Base-by-base conservation (phyloP, 2,329 filamentous ascomycete genomes). In the Verticillium nonalfalfae region DNA sequence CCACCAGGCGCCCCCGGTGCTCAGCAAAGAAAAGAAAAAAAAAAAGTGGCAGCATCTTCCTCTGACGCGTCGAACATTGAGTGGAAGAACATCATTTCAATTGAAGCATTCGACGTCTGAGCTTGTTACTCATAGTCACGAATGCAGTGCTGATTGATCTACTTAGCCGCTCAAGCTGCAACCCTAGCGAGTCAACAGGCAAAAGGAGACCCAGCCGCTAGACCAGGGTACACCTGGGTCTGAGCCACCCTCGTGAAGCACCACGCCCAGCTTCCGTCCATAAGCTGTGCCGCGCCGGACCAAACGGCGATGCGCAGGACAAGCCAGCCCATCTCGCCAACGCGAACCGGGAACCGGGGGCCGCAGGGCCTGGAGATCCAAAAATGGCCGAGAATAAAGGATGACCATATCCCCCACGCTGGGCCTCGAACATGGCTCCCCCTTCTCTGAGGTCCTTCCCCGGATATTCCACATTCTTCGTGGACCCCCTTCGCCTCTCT, bases 271-370 rank as follows among this genome's bases (percentile, higher is more conserved):
- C 45, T 18, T 50, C 45, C 45, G 21, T 50, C 45, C 45, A 50
- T 21, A 36, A 58, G 14, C 56, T 58, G 56, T 40, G 56, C 56
- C 56, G 56, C 56, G 56, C 56, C 36, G 56, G 38, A 11, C 56
- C 31, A 38, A 26, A 18, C 15, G 26, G 18, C 36, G 54, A 34
- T 31, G 26, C 14, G 31, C 31, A 34, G 21, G 26, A 11, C 31
- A n/a, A 31, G 4, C n/a, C 45, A 50, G 45, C 45, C 45, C 45
- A 26, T 38, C 38, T 58, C 34, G 33, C 35, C 26, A 38, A 39
- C 36, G 34, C 36, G 18, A 14, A 18, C 14, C 3, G 31, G 55
- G 55, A 33, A 21, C 18, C 14, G 45, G 45, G 40, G 45, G 45
- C 45, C 45, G 45, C 21, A n/a, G 21, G 4, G n/a, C n/a, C 45